Conservation (phyloP, 1,284 basidiomycete species). For the Cystobasidium slooffiae region DNA sequence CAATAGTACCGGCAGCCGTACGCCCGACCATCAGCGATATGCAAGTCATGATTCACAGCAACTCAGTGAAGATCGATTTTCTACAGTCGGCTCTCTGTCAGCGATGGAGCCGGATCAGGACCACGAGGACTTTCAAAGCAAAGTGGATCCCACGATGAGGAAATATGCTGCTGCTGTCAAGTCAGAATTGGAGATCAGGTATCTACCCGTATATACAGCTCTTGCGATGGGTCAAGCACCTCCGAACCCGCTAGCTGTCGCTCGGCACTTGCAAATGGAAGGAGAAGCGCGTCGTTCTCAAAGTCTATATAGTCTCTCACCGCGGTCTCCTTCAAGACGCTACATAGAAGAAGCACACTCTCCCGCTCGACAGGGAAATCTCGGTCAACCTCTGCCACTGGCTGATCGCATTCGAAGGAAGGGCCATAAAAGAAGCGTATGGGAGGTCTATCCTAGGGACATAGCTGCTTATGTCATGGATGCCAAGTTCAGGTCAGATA, state of each 20-base stretch:
- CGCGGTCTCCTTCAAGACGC: neutral
- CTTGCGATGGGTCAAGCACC: conserved; percentile 24
- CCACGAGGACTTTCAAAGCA: conserved; percentile 4
- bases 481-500: neutral
- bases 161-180: conserved; percentile 36
- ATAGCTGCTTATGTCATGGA: conserved; percentile 15
- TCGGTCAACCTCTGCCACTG: neutral
- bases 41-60: neutral
- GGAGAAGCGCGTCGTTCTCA: neutral
- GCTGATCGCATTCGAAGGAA: conserved; percentile 22
- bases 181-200: conserved; percentile 35
- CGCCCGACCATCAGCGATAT: neutral
- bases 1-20: neutral
- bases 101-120: neutral
- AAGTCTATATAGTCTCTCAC: conserved; percentile 7
- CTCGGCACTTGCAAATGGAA: conserved; percentile 1
- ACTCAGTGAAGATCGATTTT: neutral
- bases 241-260: conserved; percentile 34
- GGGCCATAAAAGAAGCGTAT: conserved; percentile 22
- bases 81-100: neutral
- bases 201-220: conserved; percentile 33
- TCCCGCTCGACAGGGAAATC: neutral
- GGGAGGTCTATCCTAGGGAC: conserved; percentile 40
- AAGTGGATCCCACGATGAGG: conserved; percentile 26
- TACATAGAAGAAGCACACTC: conserved; percentile 12